phyloP scores from a whole-genome alignment of 768 basidiomycete genomes.

The Tulasnella sp. region DNA sequence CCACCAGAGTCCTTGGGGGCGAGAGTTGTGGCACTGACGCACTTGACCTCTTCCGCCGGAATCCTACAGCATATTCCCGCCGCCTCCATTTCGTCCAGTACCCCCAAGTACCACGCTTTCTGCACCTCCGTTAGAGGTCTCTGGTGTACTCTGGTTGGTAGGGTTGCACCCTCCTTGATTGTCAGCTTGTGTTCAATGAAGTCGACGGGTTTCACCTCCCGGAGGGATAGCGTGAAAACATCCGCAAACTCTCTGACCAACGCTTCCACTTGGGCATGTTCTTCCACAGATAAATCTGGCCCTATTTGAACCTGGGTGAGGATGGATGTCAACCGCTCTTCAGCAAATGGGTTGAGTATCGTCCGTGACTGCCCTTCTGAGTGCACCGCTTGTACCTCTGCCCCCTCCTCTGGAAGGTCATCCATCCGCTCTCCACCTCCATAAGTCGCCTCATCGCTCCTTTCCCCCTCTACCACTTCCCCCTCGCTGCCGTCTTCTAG shows the following conservation, averaged over 20 bases:
- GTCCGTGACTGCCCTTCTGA: too few relatives aligned
- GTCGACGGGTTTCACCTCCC: slow-evolving; percentile 38
- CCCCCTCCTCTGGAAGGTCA: too few relatives aligned
- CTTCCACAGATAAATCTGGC: slow-evolving; percentile 33
- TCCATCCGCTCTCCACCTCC: too few relatives aligned
- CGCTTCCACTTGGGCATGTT: slow-evolving; percentile 31
- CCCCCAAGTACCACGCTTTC: slow-evolving; percentile 34
- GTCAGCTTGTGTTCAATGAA: slow-evolving; percentile 38
- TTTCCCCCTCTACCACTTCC: not conserved
- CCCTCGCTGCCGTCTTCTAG: not conserved
- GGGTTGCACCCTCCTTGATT: slow-evolving; percentile 34
- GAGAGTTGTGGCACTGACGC: slow-evolving; percentile 38
- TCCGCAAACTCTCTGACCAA: slow-evolving; percentile 39
- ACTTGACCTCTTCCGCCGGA: slow-evolving; percentile 38
- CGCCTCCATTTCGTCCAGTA: slow-evolving; percentile 38
- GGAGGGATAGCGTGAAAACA: slow-evolving; percentile 41
- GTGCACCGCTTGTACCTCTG: too few relatives aligned
- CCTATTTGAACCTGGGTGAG: slow-evolving; percentile 33
- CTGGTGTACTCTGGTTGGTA: slow-evolving; percentile 38
- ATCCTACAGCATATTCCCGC: slow-evolving; percentile 39
- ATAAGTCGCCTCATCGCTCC: not conserved
- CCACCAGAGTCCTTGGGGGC: slow-evolving; percentile 40
- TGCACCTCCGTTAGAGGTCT: slow-evolving; percentile 37
- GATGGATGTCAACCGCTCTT: slow-evolving; percentile 30
- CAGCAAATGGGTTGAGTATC: not conserved